Evolutionary conservation across 2,329 filamentous ascomycete genomes (phyloP), one percentile per base, ranked within the genome.

Genomic region (Hirsutella rhossiliensis): DNA sequence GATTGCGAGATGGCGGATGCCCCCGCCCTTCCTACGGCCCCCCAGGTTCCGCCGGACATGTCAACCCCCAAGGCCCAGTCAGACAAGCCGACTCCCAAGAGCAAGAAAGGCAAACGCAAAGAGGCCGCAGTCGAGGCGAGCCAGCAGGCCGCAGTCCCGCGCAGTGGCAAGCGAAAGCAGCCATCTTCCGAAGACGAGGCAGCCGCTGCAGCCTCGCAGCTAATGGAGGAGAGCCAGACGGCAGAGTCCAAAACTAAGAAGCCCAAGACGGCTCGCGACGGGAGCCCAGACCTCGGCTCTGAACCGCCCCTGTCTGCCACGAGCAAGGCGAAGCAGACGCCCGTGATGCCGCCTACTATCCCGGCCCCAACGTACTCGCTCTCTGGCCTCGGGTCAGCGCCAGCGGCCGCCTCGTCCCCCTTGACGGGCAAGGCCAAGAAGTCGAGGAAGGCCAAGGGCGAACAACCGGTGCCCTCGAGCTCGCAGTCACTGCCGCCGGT

Each of bases 1-100:
- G 67, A 67, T 45, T 58, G 63, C 6, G 68, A 71, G 48, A 71
- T 73, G 69, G 50, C 53, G 0, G 61, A 67, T 27, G 64, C 63
- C 2, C 54, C 67, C n/a, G 43, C 50, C n/a, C 40, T 48, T 11
- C 36, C 56, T 13, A 42, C 53, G 3, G 43, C 56, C 36, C 39
- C 43, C 2, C 38, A 52, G 28, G 39, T 43, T 0, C 55, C 45
- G 19, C 41, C 48, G 17, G 40, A 49, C 23, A 59, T 58, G 48
- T 30, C 37, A 27, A 27, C 34, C 18, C 17, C 34, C 34, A 57
- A 60, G 42, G 23, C 3, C 9, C 23, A 27, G 50, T 52, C 37
- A 63, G 64, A 53, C 60, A 60, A 48, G 43, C 42, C 20, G 34
- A 37, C 38, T 13, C 23, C 38, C 23, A 42, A 19, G 27, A 18